A percentile compares a stretch with the other conserved stretches of the same genome.
These are phyloP conservation scores for Nicotiana attenuata DNA, from an alignment of 257 asterid species.

Conservation along the genomic window DNA sequence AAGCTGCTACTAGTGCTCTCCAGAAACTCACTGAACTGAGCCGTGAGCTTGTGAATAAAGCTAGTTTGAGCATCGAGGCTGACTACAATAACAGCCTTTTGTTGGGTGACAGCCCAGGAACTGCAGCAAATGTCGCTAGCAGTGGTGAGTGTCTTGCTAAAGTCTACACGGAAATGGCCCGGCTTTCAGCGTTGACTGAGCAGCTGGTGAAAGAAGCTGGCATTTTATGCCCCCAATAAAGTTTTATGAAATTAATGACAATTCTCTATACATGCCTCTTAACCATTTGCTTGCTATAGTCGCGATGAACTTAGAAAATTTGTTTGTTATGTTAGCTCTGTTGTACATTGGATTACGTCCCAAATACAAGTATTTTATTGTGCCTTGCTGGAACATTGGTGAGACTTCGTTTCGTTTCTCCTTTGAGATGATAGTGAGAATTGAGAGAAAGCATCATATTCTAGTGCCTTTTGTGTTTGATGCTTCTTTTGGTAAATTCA, in stretches of 20 bases:
- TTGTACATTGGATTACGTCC: too few species aligned
- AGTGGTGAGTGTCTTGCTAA: slow-evolving; percentile 26
- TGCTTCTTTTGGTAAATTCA: neutral
- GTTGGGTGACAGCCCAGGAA: slow-evolving; percentile 12
- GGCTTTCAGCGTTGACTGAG: slow-evolving; percentile 61
- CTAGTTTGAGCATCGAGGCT: slow-evolving; percentile 31
- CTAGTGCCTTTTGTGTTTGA: neutral
- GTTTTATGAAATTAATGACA: slow-evolving; percentile 3
- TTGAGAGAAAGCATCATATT: too few species aligned
- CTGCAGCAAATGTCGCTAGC: neutral
- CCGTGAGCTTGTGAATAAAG: slow-evolving; percentile 43
- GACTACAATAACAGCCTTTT: slow-evolving; percentile 20
- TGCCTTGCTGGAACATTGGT: too few species aligned
- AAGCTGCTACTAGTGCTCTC: slow-evolving; percentile 71
- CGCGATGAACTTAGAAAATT: neutral
- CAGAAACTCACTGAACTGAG: slow-evolving; percentile 65
- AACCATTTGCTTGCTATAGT: slow-evolving; percentile 20
- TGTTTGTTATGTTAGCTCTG: neutral
- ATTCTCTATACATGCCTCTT: slow-evolving; percentile 19
- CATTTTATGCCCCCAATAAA: slow-evolving; percentile 18
- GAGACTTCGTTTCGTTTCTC: neutral
- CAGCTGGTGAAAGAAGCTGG: slow-evolving; percentile 59
- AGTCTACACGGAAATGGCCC: slow-evolving; percentile 47
- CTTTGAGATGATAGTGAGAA: neutral
- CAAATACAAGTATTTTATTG: neutral